Evolutionary conservation across 2,329 filamentous ascomycete species (phyloP), one percentile per base, ranked within the genome.

Genomic region (Hymenoscyphus fructigenus): DNA sequence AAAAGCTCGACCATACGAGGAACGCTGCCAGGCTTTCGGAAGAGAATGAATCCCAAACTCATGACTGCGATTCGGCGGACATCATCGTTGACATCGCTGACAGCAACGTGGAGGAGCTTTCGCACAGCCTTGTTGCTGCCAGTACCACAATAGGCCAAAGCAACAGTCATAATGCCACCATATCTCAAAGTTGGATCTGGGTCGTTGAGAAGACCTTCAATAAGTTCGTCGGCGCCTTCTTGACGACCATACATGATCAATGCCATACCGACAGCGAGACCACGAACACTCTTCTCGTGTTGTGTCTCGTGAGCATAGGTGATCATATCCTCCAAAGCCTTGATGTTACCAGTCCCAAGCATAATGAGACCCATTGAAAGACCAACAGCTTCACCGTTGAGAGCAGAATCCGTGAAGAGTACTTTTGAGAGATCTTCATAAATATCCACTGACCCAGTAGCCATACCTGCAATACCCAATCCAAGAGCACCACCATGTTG

Each of bases 81-180:
- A 77, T 99, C 95, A 73, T 99, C 95, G 74, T 93, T 98, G 69
- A 98, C 95, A 79, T 99, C 95, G 77, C 93, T 98, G 69, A 99
- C 96, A 64, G 95, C 95, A 66, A 95, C 91, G 76, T 99, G 95
- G 12, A 99, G 87, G 34, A 99, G 85, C 79, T 95, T 96, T 62
- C 96, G 90, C 60, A 99, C 95, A 28, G 96, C 95, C 83, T 98
- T 98, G 84, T 99, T 99, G 85, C 93, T 97, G 70, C 94, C 92
- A 50, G 92, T 97, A 65, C 95, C 95, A 76, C 94, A 97, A 81
- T 99, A 99, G 20, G 95, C 95, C 76, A 99, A 84, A 60, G 95
- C 95, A 65, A 99, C 92, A n/a, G 95, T 97, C 88, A 99, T 92
- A 78, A 99, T 97, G 82, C 95, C 95, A 76, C 95, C 95, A 72